A percentile compares a stretch with the other conserved stretches of the same genome.
These are phyloP conservation scores for Lithohypha guttulata DNA, from an alignment of 2,329 filamentous ascomycete species.

Conservation along the genomic window DNA sequence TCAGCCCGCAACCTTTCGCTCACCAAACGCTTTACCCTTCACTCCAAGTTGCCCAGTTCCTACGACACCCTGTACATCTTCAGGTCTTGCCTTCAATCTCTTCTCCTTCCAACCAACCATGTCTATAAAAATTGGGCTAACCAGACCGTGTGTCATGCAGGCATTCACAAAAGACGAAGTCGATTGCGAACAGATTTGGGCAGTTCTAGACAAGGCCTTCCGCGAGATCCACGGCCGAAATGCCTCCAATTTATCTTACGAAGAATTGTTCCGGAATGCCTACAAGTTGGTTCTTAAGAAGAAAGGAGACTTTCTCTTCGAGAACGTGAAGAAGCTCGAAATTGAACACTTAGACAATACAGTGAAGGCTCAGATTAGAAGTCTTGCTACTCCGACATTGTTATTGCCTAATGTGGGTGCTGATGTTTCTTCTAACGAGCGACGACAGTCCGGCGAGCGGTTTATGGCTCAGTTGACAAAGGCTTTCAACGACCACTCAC, in stretches of 20 bases:
- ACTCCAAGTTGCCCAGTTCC: background rate
- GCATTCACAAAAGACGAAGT: conserved; percentile 49
- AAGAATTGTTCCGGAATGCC: conserved; percentile 84
- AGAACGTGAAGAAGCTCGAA: conserved; percentile 70
- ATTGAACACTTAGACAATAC: conserved; percentile 65
- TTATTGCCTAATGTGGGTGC: conserved; percentile 40
- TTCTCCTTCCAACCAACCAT: background rate
- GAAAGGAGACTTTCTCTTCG: conserved; percentile 71
- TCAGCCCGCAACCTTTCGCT: conserved; percentile 16
- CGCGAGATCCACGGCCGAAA: conserved; percentile 86
- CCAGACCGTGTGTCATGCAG: conserved; percentile 28
- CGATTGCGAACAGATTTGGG: conserved; percentile 83
- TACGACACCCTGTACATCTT: background rate
- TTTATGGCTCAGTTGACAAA: conserved; percentile 67
- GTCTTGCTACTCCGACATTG: conserved; percentile 60
- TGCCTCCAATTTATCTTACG: conserved; percentile 81
- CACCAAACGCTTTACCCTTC: background rate
- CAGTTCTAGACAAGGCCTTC: conserved; percentile 62
- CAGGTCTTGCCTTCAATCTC: background rate
- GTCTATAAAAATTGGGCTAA: conserved; percentile 10
- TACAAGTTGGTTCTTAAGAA: conserved; percentile 91
- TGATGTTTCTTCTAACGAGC: conserved; percentile 63
- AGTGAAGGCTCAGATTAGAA: conserved; percentile 60
- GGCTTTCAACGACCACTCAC: conserved; percentile 80
- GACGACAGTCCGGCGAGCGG: conserved; percentile 66